phyloP scores from a whole-genome alignment of 352 stramenopile genomes.

The Phytopythium helicoides region DNA sequence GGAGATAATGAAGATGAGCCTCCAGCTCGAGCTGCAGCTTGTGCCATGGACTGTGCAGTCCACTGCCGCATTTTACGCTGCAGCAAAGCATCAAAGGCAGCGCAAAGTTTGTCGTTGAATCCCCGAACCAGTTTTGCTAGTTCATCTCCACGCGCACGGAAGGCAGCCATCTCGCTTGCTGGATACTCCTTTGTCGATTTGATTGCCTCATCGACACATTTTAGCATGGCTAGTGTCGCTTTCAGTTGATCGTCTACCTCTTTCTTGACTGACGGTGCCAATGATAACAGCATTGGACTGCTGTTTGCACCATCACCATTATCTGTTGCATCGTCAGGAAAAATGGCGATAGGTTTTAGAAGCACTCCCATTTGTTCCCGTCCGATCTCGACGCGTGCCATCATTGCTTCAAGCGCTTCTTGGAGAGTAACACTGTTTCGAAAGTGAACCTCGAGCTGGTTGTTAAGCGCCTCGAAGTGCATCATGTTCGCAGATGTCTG shows the following conservation, averaged over 20 bases:
- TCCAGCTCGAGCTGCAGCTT: not conserved
- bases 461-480: constrained; percentile 79
- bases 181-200: constrained; percentile 56
- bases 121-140: constrained; percentile 34
- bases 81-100: constrained; percentile 54
- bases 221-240: constrained; percentile 38
- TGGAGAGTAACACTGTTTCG: constrained; percentile 74
- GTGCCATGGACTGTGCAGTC: constrained; percentile 15
- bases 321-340: constrained; percentile 29
- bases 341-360: constrained; percentile 44
- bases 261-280: not conserved
- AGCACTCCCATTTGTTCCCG: constrained; percentile 54
- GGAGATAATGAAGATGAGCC: not conserved
- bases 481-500: constrained; percentile 66
- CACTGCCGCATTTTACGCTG: constrained; percentile 45
- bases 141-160: constrained; percentile 54
- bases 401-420: constrained; percentile 44
- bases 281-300: constrained; percentile 2
- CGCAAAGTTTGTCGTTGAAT: constrained; percentile 58
- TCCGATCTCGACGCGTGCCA: constrained; percentile 49
- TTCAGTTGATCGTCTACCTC: constrained; percentile 31
- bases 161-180: constrained; percentile 62
- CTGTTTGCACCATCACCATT: not conserved
- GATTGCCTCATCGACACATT: constrained; percentile 47
- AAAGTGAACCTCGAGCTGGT: constrained; percentile 77